phyloP scores from a whole-genome alignment of 2,329 filamentous ascomycete species.

The Trichophyton rubrum region DNA sequence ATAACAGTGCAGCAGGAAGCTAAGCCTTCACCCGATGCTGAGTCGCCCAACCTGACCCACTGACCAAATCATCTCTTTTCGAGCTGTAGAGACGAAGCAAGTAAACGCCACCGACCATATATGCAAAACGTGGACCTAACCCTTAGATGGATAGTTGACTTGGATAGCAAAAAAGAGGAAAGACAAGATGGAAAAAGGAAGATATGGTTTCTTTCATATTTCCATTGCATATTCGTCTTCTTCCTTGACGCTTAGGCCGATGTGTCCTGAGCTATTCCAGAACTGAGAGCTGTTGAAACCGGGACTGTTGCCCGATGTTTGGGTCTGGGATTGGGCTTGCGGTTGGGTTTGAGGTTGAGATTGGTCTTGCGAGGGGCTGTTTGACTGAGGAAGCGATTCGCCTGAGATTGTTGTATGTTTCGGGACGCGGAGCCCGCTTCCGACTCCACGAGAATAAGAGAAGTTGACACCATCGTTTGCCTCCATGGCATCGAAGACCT shows the following conservation, averaged over 20 bases:
- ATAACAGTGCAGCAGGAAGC: neutral
- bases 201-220: conserved; percentile 22
- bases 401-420: conserved; percentile 86
- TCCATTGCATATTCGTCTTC: conserved; percentile 92
- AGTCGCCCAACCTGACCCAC: neutral
- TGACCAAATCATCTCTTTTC: neutral
- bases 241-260: conserved; percentile 70
- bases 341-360: neutral
- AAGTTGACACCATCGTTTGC: conserved; percentile 68
- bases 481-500: conserved; percentile 73
- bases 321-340: neutral
- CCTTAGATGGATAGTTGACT: neutral
- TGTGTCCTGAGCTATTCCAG: conserved; percentile 40
- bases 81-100: neutral
- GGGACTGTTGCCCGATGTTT: conserved; percentile 46
- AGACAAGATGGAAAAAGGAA: neutral
- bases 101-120: neutral
- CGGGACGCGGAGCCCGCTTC: conserved; percentile 78
- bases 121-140: neutral
- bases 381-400: conserved; percentile 45
- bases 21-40: neutral
- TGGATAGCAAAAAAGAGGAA: neutral
- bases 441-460: conserved; percentile 69
- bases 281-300: conserved; percentile 44
- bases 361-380: conserved; percentile 15